Evolutionary conservation across 1,284 basidiomycete genomes (phyloP).

Genomic region (Clitocybe nebularis): DNA sequence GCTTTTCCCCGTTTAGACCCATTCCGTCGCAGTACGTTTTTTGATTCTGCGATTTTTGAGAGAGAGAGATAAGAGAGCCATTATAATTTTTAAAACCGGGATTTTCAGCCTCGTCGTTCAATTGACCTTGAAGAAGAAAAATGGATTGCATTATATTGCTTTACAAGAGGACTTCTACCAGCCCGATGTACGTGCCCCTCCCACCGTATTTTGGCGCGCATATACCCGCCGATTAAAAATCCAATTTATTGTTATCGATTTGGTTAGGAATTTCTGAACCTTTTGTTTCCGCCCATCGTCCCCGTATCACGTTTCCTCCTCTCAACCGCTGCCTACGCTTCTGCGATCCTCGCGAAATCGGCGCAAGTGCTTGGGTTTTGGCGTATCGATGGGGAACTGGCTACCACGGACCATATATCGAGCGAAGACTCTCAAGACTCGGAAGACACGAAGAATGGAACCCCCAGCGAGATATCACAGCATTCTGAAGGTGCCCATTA

Average conservation of each 20-base stretch:
- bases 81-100: too few species aligned
- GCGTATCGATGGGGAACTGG: slow-evolving; percentile 15
- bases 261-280: slow-evolving; percentile 50
- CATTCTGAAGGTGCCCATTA: too few species aligned
- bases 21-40: slow-evolving; percentile 41
- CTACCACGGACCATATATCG: background rate
- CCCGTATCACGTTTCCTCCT: slow-evolving; percentile 39
- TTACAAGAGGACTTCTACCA: slow-evolving; percentile 64
- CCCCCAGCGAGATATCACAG: too few species aligned
- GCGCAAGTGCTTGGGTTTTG: slow-evolving; percentile 40
- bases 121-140: slow-evolving; percentile 38
- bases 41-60: too few species aligned
- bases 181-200: slow-evolving; percentile 39
- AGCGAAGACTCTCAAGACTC: slow-evolving; percentile 1
- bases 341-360: slow-evolving; percentile 39
- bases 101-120: slow-evolving; percentile 41
- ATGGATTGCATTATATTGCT: slow-evolving; percentile 44
- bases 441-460: too few species aligned
- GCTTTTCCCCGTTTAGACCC: slow-evolving; percentile 42
- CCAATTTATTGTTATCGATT: too few species aligned
- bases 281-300: slow-evolving; percentile 47
- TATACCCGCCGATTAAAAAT: slow-evolving; percentile 6
- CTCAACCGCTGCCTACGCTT: slow-evolving; percentile 33
- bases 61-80: too few species aligned
- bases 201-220: background rate